These are phyloP conservation scores for Yamadazyma diddensiae DNA, from an alignment of 1,139 yeast species.

Conservation along the genomic window DNA sequence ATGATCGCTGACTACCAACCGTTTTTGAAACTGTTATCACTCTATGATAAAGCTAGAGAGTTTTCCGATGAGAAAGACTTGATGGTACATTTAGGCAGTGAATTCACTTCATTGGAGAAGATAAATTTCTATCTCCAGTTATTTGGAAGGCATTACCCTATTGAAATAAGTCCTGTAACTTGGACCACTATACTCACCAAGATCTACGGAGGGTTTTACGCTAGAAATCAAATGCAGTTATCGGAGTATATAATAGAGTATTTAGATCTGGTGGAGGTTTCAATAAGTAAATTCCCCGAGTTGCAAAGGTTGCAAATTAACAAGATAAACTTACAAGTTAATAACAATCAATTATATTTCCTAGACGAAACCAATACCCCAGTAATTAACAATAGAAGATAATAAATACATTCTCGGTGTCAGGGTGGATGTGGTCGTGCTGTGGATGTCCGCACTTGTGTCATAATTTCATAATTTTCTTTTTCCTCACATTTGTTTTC, in stretches of 20 bases:
- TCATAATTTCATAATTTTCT: slow-evolving; percentile 3
- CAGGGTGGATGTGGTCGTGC: no score
- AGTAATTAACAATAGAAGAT: neutral
- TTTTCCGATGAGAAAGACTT: slow-evolving; percentile 10
- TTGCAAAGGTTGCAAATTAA: neutral
- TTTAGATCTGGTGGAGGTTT: slow-evolving; percentile 1
- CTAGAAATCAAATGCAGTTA: slow-evolving; percentile 1
- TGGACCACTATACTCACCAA: neutral
- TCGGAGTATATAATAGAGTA: slow-evolving; percentile 5
- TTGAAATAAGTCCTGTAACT: neutral
- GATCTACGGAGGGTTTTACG: slow-evolving; percentile 4
- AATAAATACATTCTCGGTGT: neutral
- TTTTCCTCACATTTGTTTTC: slow-evolving; percentile 5
- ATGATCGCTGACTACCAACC: slow-evolving; percentile 6
- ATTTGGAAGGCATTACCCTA: slow-evolving; percentile 5
- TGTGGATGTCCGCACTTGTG: no score
- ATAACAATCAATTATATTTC: neutral
- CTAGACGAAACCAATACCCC: neutral
- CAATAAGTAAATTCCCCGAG: neutral
- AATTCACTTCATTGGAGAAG: slow-evolving; percentile 9
- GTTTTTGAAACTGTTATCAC: slow-evolving; percentile 4
- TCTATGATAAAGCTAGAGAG: slow-evolving; percentile 15
- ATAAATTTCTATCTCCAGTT: slow-evolving; percentile 8
- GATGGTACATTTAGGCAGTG: slow-evolving; percentile 2
- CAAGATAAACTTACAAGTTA: neutral